These are phyloP conservation scores for Hortaea sp. DNA, from an alignment of 2,329 filamentous ascomycete species.

Conservation along the genomic window DNA sequence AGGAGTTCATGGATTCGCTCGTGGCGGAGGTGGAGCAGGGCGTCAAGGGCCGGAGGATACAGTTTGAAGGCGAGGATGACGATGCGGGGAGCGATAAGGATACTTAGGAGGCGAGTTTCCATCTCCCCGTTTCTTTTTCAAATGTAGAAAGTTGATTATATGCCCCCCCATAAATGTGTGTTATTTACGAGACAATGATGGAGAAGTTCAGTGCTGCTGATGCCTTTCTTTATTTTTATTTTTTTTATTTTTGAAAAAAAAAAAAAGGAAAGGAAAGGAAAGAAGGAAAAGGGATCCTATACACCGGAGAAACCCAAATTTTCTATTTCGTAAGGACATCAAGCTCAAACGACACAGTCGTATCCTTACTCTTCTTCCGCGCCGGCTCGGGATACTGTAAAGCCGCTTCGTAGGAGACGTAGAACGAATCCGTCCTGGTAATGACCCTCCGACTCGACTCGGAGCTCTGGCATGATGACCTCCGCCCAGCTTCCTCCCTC, in stretches of 20 bases:
- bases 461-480: background rate
- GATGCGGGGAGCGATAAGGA: slow-evolving; percentile 32
- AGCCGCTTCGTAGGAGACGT: background rate
- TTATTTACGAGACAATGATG: too few relatives aligned
- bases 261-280: too few relatives aligned
- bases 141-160: too few relatives aligned
- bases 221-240: background rate
- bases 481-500: background rate
- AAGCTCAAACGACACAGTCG: background rate
- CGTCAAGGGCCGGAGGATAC: slow-evolving; percentile 61
- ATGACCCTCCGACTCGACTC: background rate
- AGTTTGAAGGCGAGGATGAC: slow-evolving; percentile 54
- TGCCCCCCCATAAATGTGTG: too few relatives aligned
- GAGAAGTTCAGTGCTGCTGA: background rate
- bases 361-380: background rate
- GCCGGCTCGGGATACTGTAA: background rate
- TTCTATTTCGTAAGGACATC: background rate
- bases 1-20: slow-evolving; percentile 66
- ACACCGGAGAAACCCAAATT: too few relatives aligned
- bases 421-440: slow-evolving; percentile 1
- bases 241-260: too few relatives aligned
- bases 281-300: too few relatives aligned
- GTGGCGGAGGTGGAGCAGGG: slow-evolving; percentile 67
- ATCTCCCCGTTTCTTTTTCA: too few relatives aligned
- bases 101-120: slow-evolving; percentile 3